Evolutionary conservation across 2,329 filamentous ascomycete species (phyloP).

Genomic region (Diaporthe citrichinensis): DNA sequence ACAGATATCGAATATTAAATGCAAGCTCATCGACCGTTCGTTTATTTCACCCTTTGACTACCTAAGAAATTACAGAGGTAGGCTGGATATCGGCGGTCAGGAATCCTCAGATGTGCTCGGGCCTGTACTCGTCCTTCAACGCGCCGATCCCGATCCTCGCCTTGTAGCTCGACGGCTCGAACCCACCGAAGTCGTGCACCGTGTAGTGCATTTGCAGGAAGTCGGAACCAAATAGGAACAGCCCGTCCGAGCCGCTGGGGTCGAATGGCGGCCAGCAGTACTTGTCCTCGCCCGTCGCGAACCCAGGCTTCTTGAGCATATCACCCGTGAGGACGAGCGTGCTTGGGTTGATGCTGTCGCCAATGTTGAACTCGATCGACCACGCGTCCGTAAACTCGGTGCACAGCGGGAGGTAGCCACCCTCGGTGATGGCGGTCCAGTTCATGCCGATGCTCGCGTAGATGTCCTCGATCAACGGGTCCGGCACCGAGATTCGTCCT

Average conservation of each 20-base stretch:
- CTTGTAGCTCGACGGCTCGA: conserved; percentile 21
- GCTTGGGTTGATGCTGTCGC: conserved; percentile 35
- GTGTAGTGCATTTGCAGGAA: conserved; percentile 53
- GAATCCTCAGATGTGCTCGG: conserved; percentile 8
- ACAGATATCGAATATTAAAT: background rate
- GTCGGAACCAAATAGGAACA: conserved; percentile 50
- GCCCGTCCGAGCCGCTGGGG: conserved; percentile 42
- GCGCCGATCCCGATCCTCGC: conserved; percentile 32
- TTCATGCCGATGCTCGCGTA: conserved; percentile 55
- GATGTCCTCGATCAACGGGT: conserved; percentile 45
- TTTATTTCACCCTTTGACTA: background rate
- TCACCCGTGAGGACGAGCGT: conserved; percentile 51
- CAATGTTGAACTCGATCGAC: conserved; percentile 49
- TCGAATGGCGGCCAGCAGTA: conserved; percentile 55
- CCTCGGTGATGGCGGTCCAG: conserved; percentile 49
- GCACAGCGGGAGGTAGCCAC: conserved; percentile 51
- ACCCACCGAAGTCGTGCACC: conserved; percentile 50
- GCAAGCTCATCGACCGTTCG: too few species aligned
- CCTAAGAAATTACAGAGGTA: background rate
- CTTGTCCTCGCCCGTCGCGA: conserved; percentile 49
- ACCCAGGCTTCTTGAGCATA: conserved; percentile 50
- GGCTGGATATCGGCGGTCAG: background rate
- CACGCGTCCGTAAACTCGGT: conserved; percentile 54
- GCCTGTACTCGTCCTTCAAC: conserved; percentile 38
- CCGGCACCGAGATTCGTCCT: conserved; percentile 47